Conservation (phyloP, 441 rosid species). For the Hura crepitans region DNA sequence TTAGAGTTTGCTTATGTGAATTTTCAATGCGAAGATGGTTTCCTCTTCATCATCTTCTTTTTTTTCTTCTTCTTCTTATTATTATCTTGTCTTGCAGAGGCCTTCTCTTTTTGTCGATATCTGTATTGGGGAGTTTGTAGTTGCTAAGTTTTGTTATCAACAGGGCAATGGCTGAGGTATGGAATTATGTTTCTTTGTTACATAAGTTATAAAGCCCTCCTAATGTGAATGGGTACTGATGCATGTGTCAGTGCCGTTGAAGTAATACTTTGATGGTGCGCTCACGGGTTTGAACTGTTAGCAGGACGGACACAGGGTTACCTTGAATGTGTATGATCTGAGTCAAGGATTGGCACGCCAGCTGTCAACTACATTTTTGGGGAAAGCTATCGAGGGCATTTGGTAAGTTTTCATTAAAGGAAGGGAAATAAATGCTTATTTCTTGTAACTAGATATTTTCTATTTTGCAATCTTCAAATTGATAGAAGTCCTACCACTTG, state of each 20-base stretch:
- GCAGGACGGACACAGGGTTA: slow-evolving; percentile 75
- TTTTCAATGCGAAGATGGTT: slow-evolving; percentile 2
- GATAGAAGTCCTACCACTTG: background rate
- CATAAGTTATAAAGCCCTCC: background rate
- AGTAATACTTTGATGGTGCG: background rate
- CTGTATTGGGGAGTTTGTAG: background rate
- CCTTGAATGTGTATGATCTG: slow-evolving; percentile 76
- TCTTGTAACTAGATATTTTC: background rate
- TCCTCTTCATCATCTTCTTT: background rate
- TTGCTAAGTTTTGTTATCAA: slow-evolving; percentile 1
- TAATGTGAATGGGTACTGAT: background rate
- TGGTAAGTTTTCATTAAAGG: slow-evolving; percentile 50
- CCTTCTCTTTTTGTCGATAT: slow-evolving; percentile 15
- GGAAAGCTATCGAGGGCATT: slow-evolving; percentile 80
- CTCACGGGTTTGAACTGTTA: slow-evolving; percentile 21
- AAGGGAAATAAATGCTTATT: background rate
- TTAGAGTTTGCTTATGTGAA: background rate
- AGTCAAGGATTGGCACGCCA: slow-evolving; percentile 94
- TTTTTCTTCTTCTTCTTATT: background rate
- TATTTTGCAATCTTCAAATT: background rate
- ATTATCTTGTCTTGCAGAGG: slow-evolving; percentile 16
- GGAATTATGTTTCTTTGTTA: background rate
- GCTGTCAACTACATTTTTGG: slow-evolving; percentile 68
- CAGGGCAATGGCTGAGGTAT: slow-evolving; percentile 66
- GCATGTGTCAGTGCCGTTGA: background rate